Conservation (phyloP, 805 yeast genomes). For the Lachancea waltii region DNA sequence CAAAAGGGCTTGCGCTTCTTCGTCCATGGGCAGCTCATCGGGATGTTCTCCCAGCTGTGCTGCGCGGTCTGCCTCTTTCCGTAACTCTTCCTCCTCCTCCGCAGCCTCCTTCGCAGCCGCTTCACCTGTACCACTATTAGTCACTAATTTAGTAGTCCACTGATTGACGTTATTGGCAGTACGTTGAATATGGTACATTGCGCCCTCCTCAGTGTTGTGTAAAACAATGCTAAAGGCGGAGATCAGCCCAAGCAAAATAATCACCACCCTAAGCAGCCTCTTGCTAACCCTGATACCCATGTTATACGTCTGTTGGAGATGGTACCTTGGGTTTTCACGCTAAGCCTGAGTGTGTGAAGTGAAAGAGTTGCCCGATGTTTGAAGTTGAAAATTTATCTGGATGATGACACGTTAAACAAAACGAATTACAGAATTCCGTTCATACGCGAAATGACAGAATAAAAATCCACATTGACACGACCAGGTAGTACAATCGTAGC, state of each 20-base stretch:
- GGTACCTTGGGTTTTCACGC: background rate
- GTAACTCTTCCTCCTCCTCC: slow-evolving; percentile 3
- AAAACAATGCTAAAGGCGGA: slow-evolving; percentile 3
- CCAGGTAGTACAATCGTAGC: too few species aligned
- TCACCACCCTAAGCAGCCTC: slow-evolving; percentile 4
- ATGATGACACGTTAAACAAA: too few species aligned
- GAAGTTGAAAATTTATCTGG: too few species aligned
- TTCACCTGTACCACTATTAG: background rate
- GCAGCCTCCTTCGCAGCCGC: slow-evolving; percentile 5
- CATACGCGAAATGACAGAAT: too few species aligned
- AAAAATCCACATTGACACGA: too few species aligned
- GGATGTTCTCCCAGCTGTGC: slow-evolving; percentile 1
- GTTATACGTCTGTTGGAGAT: background rate
- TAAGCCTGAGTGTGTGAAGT: too few species aligned
- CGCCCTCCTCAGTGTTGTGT: slow-evolving; percentile 2
- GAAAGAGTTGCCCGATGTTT: too few species aligned
- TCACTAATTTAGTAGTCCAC: background rate
- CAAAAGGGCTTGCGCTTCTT: slow-evolving; percentile 1
- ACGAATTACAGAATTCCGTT: too few species aligned
- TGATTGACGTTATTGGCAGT: background rate
- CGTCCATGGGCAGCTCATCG: slow-evolving; percentile 4
- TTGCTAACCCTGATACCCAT: slow-evolving; percentile 10
- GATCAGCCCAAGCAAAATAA: background rate
- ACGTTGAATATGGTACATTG: background rate
- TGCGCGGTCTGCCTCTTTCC: slow-evolving; percentile 5